A percentile compares a stretch with the other conserved stretches of the same genome.
These are phyloP conservation scores for Dactylonectria macrodidyma DNA, from an alignment of 2,329 filamentous ascomycete species.

Conservation along the genomic window DNA sequence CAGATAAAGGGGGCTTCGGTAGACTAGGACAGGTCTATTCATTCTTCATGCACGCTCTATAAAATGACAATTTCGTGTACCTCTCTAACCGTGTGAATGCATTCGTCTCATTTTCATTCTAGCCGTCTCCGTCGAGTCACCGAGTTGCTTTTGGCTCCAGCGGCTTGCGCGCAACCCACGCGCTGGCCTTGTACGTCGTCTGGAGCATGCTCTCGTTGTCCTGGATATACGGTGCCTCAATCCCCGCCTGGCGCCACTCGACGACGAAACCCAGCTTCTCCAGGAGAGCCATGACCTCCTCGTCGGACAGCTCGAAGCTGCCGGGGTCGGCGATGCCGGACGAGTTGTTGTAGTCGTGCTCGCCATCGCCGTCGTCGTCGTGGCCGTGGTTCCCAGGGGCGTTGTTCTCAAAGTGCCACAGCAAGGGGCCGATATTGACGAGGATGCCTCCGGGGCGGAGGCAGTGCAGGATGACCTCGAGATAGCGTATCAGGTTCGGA, in stretches of 20 bases:
- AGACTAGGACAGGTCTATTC: constrained; percentile 26
- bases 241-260: constrained; percentile 70
- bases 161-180: constrained; percentile 88
- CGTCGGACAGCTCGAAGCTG: constrained; percentile 89
- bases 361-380: constrained; percentile 65
- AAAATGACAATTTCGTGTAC: constrained; percentile 9
- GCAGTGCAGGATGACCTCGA: constrained; percentile 86
- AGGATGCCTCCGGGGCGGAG: constrained; percentile 84
- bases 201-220: constrained; percentile 88
- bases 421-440: constrained; percentile 89
- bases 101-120: background rate
- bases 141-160: constrained; percentile 18
- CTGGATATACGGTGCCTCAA: constrained; percentile 89
- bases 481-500: constrained; percentile 90
- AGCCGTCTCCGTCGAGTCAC: background rate
- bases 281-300: constrained; percentile 87
- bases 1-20: constrained; percentile 5
- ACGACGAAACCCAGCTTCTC: constrained; percentile 83
- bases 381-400: constrained; percentile 71
- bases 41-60: constrained; percentile 30
- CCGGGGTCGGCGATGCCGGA: constrained; percentile 89
- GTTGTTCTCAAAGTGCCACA: constrained; percentile 95
- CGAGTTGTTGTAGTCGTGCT: constrained; percentile 63
- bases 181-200: constrained; percentile 83
- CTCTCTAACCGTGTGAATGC: constrained; percentile 2